These are phyloP conservation scores for Elongisporangium anandrum DNA, from an alignment of 352 stramenopile genomes.

Conservation along the genomic window DNA sequence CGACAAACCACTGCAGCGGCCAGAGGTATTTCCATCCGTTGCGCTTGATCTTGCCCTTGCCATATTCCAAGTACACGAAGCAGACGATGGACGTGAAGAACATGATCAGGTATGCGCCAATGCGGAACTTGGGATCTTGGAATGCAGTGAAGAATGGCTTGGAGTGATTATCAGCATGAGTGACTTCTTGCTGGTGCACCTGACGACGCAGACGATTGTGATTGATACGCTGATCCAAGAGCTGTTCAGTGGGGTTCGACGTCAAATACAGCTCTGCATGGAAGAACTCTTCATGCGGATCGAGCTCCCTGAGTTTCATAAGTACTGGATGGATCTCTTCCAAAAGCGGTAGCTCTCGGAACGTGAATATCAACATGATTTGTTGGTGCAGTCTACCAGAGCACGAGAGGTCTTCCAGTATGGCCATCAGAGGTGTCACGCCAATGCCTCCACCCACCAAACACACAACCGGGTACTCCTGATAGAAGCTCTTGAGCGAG, in stretches of 20 bases:
- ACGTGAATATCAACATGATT: slow-evolving; percentile 34
- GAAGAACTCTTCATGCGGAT: slow-evolving; percentile 20
- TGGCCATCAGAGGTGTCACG: slow-evolving; percentile 8
- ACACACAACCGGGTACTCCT: slow-evolving; percentile 8
- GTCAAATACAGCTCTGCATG: slow-evolving; percentile 17
- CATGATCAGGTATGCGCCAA: slow-evolving; percentile 3
- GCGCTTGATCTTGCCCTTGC: slow-evolving; percentile 7
- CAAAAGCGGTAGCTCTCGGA: slow-evolving; percentile 30
- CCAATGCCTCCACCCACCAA: slow-evolving; percentile 10
- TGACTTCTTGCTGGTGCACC: not conserved
- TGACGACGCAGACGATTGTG: not conserved
- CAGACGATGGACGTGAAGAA: slow-evolving; percentile 1
- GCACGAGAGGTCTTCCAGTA: slow-evolving; percentile 11
- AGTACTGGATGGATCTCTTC: slow-evolving; percentile 31
- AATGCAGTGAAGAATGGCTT: slow-evolving; percentile 28
- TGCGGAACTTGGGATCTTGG: not conserved
- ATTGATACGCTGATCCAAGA: slow-evolving; percentile 4
- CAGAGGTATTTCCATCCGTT: slow-evolving; percentile 3
- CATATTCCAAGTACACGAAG: slow-evolving; percentile 3
- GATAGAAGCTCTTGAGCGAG: slow-evolving; percentile 4
- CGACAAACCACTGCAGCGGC: slow-evolving; percentile 8
- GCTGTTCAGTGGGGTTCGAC: not conserved
- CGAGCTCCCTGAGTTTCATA: slow-evolving; percentile 15
- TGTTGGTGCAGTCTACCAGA: slow-evolving; percentile 4
- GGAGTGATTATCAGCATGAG: not conserved